Base-by-base conservation (phyloP, 805 yeast genomes). In the Kodamaea nitidulidarum region DNA sequence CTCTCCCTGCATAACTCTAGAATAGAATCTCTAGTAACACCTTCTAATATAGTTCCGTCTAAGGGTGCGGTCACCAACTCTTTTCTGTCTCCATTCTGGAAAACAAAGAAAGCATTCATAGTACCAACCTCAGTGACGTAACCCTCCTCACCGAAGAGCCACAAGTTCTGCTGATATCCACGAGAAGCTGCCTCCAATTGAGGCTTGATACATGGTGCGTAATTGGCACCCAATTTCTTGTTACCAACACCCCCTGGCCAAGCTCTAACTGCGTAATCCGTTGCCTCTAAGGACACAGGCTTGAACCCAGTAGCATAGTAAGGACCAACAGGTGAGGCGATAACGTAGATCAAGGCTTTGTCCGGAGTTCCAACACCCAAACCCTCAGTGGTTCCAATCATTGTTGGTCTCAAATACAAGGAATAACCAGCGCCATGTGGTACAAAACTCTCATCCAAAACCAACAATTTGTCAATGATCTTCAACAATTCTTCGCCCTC, bases 171-270 rank as follows among this genome's bases (percentile, higher is more conserved):
- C 63, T 87, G 95, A 72, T 80, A 90, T 32, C 98, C 98, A 65
- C 90, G 80, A 16, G 72, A 56, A 40, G 96, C 95, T 37, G 98
- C 96, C 67, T 86, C 83, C 52, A 76, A 71, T 69, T 88, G 96
- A 22, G 98, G 97, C 59, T 76, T 73, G 55, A 90, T 80, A 63
- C 96, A 86, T 46, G 98, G 97, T 32, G 97, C 98, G 60, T 91
- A 91, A 73, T 91, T 91, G 45, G 96, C 97, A 65, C 98, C 98
- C 55, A 91, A 78, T 68, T 91, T 91, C 65, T 79, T 83, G 78
- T 91, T 84, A 67, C 98, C 98, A 53, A 81, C 88, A 64, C 98
- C 98, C 56, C 96, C 96, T 59, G 98, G 98, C 98, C 98, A 91
- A 21, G 98, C 98, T 71, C 98, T 85, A 24, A 90, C 90, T 36